Base-by-base conservation (phyloP, 208 protist species). In the Acanthamoeba rhysodes region DNA sequence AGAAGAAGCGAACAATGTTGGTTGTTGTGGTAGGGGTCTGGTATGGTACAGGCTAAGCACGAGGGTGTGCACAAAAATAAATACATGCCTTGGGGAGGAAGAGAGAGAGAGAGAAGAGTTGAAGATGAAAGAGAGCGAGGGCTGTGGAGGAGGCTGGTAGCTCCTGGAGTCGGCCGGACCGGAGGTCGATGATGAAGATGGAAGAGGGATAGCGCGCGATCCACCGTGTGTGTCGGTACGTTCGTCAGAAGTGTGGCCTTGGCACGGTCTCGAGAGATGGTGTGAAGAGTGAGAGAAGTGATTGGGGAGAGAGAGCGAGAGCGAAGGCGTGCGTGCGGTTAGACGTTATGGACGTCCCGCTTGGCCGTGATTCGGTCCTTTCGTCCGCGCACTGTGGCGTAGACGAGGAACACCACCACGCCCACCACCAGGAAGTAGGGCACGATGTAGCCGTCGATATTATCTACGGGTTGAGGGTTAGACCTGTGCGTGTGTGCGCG, bases 341-440 rank as follows among this genome's bases (percentile, higher is more conserved):
- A 87, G 27, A 87, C 78, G 32, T 87, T 87, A 50, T 87, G 78
- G 14, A 87, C n/a, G 50, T 87, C 78, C 10, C 78, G 78, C 24
- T 87, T 87, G 29, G 50, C 78, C 53, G 78, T 87, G 50, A 87
- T 87, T 7, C 78, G 41, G 27, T 87, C 78, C 53, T 87, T 87
- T 14, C 78, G 78, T 24, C 78, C 78, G n/a, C 78, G 78, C 48
- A 87, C 78, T 4, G 78, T 87, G 48, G 78, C 78, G 29, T 87
- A 87, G 53, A 87, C 50, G 78, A 87, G 78, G 78, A 87, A 87
- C 9, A 87, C 78, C 2, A 87, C 78, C 8, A 87, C 78, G 41
- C 78, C 78, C 78, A 87, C 78, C 78, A 87, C 78, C 50, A 87
- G 41, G 78, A 87, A 87, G 78, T 87, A 87, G 48, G 78, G 78